Evolutionary conservation across 352 stramenopile genomes (phyloP), one percentile per base, ranked within the genome.

Genomic region (Globisporangium cederbergense): DNA sequence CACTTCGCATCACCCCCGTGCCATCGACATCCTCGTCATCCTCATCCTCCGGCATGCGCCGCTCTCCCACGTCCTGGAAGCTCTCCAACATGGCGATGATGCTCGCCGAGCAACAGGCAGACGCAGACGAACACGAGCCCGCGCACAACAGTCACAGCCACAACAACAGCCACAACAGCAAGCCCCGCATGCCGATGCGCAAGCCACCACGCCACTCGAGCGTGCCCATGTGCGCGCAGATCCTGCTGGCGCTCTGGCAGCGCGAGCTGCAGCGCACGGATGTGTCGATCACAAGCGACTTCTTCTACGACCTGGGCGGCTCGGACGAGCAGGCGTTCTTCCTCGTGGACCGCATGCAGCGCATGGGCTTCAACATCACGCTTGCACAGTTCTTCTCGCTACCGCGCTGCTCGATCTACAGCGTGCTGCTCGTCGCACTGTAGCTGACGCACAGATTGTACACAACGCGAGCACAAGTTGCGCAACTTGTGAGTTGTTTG

Each of bases 361-460:
- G 64, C 25, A 58, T 89, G 56, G 83, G 83, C 42, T 81, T 92
- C 55, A 78, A 73, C 64, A 83, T 92, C 62, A 79, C 77, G 22
- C 66, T 86, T 18, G 57, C 75, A 36, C 81, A 90, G 69, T 86
- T 92, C 66, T 69, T 89, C 51, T 62, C 74, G 25, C 71, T 92
- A 63, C 76, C 72, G 46, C 79, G 81, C 25, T 90, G 83, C 76
- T 88, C 77, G 52, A 86, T 92, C 72, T 92, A 90, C 72, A 80
- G 74, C 20, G 73, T 92, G 63, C 63, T 92, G 32, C 53, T 88
- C 1, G 72, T 81, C 30, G 80, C 78, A 53, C 68, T 92, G n/a
- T 86, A 64, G 79, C 30, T 28, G 18, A 34, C 18, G 28, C 34
- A 30, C 14, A 38, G 3, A 20, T 50, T 61, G n/a, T 2, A 11